These are phyloP conservation scores for Kodamaea sp. DNA, from an alignment of 1,139 yeast species.

Conservation along the genomic window DNA sequence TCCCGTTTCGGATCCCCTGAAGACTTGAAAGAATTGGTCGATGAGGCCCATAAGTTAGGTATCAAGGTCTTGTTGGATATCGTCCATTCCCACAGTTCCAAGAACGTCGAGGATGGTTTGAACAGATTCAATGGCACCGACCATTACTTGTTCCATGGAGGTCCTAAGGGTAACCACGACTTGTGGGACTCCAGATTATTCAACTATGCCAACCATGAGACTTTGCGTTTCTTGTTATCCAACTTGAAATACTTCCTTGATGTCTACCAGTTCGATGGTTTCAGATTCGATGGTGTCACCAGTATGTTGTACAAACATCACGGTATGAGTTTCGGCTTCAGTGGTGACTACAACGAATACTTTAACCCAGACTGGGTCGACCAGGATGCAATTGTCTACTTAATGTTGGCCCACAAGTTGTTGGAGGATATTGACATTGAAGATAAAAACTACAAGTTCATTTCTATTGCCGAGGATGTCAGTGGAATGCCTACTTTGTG, in stretches of 20 bases:
- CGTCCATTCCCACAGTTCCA: slow-evolving; percentile 95
- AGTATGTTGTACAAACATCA: slow-evolving; percentile 91
- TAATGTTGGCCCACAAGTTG: slow-evolving; percentile 85
- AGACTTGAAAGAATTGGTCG: slow-evolving; percentile 85
- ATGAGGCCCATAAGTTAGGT: slow-evolving; percentile 88
- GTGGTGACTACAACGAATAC: slow-evolving; percentile 93
- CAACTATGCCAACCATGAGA: slow-evolving; percentile 89
- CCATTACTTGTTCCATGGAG: slow-evolving; percentile 90
- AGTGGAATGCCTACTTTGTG: slow-evolving; percentile 97
- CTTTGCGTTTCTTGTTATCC: slow-evolving; percentile 82
- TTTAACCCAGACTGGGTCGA: slow-evolving; percentile 82
- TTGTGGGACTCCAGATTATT: slow-evolving; percentile 95
- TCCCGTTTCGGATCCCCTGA: slow-evolving; percentile 95
- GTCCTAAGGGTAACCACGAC: slow-evolving; percentile 80
- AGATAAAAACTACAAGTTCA: slow-evolving; percentile 48
- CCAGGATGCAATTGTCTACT: slow-evolving; percentile 79
- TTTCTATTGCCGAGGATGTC: slow-evolving; percentile 94
- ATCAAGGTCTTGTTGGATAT: slow-evolving; percentile 85
- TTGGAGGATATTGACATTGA: slow-evolving; percentile 50
- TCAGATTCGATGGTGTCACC: slow-evolving; percentile 95
- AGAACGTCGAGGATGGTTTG: slow-evolving; percentile 90
- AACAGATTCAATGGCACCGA: slow-evolving; percentile 95
- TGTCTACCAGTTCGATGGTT: slow-evolving; percentile 88
- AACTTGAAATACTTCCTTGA: slow-evolving; percentile 84
- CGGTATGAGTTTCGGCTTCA: slow-evolving; percentile 85